These are phyloP conservation scores for Epithele typhae DNA, from an alignment of 768 basidiomycete species.

Conservation along the genomic window DNA sequence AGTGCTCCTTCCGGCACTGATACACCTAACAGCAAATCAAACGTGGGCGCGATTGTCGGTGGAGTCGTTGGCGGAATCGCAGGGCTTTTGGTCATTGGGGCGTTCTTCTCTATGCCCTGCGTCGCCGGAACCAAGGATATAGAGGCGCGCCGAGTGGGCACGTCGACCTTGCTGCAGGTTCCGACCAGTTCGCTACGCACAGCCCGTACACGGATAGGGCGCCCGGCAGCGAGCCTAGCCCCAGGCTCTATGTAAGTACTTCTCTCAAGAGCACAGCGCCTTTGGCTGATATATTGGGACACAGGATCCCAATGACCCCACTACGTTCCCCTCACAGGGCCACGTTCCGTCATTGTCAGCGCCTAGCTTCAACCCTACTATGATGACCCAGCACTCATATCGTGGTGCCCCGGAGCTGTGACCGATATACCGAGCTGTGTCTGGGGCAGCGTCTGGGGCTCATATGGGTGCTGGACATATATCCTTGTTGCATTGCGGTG, in stretches of 20 bases:
- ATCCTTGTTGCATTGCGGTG: too few relatives aligned
- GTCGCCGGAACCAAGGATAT: conserved; percentile 1
- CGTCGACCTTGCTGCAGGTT: conserved; percentile 2
- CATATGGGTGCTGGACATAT: too few relatives aligned
- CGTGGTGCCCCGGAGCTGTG: too few relatives aligned
- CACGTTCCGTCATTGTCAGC: too few relatives aligned
- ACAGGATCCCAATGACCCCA: conserved; percentile 13
- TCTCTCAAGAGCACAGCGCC: too few relatives aligned
- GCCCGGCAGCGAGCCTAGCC: neutral
- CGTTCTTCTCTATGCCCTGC: conserved; percentile 5
- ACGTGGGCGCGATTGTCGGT: conserved; percentile 7
- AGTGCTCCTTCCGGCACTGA: neutral
- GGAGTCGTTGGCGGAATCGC: conserved; percentile 9
- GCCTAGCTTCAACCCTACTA: too few relatives aligned
- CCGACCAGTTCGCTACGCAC: neutral
- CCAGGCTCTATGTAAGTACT: conserved; percentile 8
- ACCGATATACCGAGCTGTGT: too few relatives aligned
- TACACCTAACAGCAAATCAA: neutral
- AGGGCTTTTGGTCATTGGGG: conserved; percentile 1
- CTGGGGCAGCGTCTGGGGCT: too few relatives aligned
- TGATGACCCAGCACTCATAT: too few relatives aligned
- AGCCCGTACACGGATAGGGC: conserved; percentile 3
- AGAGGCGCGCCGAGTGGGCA: conserved; percentile 4
- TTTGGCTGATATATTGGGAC: neutral
- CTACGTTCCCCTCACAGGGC: too few relatives aligned